A percentile compares a stretch with the other conserved stretches of the same genome.
Evolutionary conservation across 441 rosid species (phyloP).

Genomic region (Bruguiera hainesii): DNA sequence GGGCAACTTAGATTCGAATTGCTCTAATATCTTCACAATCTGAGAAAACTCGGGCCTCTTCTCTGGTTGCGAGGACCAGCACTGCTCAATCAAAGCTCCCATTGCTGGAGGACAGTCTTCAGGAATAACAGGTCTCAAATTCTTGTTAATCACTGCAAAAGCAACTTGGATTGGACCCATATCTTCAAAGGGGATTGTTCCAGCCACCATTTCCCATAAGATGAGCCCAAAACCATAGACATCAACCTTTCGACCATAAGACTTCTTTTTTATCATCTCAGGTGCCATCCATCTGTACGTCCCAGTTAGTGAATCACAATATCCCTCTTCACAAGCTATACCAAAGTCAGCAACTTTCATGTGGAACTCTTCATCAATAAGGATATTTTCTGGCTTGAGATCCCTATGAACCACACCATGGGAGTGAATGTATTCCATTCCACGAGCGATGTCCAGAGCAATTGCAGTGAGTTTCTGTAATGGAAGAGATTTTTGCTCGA

Average conservation of each 20-base stretch:
- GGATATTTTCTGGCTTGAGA: constrained; percentile 91
- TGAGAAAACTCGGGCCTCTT: constrained; percentile 97
- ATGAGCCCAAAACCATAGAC: constrained; percentile 95
- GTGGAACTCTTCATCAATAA: constrained; percentile 61
- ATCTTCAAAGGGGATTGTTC: constrained; percentile 82
- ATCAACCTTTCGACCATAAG: constrained; percentile 81
- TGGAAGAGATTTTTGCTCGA: constrained; percentile 64
- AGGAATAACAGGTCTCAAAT: constrained; percentile 79
- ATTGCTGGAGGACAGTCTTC: constrained; percentile 62
- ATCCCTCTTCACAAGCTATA: constrained; percentile 81
- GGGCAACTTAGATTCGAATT: constrained; percentile 50
- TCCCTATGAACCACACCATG: constrained; percentile 84
- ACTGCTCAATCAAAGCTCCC: constrained; percentile 82
- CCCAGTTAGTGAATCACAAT: constrained; percentile 75
- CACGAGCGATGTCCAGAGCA: constrained; percentile 80
- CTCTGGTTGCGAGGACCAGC: constrained; percentile 84
- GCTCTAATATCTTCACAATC: constrained; percentile 81
- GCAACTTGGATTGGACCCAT: constrained; percentile 99
- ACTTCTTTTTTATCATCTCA: constrained; percentile 84
- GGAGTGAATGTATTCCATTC: constrained; percentile 93
- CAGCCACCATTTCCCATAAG: constrained; percentile 94
- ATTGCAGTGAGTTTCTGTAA: constrained; percentile 51
- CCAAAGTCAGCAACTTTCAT: constrained; percentile 95
- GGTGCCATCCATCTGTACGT: constrained; percentile 99
- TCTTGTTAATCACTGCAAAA: constrained; percentile 93